Evolutionary conservation across 306 rosid genomes (phyloP).

Genomic region (Citrullus colocynthis): DNA sequence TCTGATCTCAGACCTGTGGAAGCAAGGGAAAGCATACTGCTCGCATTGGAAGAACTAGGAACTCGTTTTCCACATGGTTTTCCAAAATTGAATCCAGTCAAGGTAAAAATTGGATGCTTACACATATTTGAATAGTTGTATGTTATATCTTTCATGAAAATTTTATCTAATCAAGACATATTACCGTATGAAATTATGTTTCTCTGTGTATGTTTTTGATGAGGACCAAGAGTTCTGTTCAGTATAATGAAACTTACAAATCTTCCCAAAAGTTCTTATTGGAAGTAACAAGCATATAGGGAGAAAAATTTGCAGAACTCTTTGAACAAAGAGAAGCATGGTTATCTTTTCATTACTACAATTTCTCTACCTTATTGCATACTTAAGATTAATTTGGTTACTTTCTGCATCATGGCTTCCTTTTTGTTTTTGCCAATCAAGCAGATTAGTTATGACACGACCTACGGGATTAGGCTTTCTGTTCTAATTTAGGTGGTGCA

Average conservation of each 20-base stretch:
- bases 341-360: not conserved
- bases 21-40: constrained; percentile 88
- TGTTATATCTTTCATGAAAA: not conserved
- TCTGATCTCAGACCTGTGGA: constrained; percentile 91
- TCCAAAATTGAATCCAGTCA: constrained; percentile 90
- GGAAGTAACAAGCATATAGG: not conserved
- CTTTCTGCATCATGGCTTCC: not conserved
- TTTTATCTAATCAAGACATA: not conserved
- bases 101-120: constrained; percentile 36
- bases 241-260: not conserved
- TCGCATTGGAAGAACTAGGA: constrained; percentile 79
- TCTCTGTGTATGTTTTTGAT: not conserved
- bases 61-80: constrained; percentile 88
- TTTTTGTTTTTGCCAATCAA: not conserved
- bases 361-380: not conserved
- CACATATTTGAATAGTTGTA: not conserved
- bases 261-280: not conserved
- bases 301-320: not conserved
- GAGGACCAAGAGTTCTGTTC: not conserved
- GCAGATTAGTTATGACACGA: not conserved
- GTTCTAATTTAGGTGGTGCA: not conserved
- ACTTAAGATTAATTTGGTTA: not conserved
- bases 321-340: not conserved
- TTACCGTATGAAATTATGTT: not conserved
- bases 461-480: not conserved